Conservation (phyloP, 352 stramenopile species). For the Salisapilia sapeloensis region DNA sequence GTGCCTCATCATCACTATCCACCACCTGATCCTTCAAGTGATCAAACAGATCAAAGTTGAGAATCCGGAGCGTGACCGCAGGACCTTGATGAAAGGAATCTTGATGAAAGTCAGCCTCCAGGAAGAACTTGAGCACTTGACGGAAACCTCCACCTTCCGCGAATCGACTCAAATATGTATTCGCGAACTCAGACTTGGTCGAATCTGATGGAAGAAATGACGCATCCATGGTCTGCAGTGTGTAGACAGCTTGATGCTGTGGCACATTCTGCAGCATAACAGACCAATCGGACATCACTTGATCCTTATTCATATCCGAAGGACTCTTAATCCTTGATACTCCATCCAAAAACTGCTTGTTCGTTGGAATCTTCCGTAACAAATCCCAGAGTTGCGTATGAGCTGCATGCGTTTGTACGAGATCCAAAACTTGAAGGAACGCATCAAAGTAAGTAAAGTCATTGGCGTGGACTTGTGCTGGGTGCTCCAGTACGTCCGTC, state of each 20-base stretch:
- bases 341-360: slow-evolving; percentile 33
- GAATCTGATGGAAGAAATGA: slow-evolving; percentile 54
- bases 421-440: slow-evolving; percentile 68
- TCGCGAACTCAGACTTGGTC: slow-evolving; percentile 32
- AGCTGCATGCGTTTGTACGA: slow-evolving; percentile 25
- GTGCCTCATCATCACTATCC: slow-evolving; percentile 7
- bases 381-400: slow-evolving; percentile 66
- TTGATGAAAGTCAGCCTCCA: slow-evolving; percentile 42
- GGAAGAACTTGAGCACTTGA: slow-evolving; percentile 73
- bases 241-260: slow-evolving; percentile 73
- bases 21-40: slow-evolving; percentile 8
- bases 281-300: slow-evolving; percentile 34
- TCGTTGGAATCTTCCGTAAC: slow-evolving; percentile 71
- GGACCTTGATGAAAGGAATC: slow-evolving; percentile 72
- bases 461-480: slow-evolving; percentile 42
- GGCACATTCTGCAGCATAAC: slow-evolving; percentile 50
- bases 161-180: slow-evolving; percentile 52
- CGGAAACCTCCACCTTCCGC: slow-evolving; percentile 61
- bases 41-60: slow-evolving; percentile 76
- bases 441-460: slow-evolving; percentile 67
- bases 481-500: slow-evolving; percentile 10
- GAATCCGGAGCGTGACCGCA: slow-evolving; percentile 60
- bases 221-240: slow-evolving; percentile 76
- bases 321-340: slow-evolving; percentile 32
- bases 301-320: slow-evolving; percentile 12